phyloP scores from a whole-genome alignment of 306 rosid species.

The Arachis stenosperma region DNA sequence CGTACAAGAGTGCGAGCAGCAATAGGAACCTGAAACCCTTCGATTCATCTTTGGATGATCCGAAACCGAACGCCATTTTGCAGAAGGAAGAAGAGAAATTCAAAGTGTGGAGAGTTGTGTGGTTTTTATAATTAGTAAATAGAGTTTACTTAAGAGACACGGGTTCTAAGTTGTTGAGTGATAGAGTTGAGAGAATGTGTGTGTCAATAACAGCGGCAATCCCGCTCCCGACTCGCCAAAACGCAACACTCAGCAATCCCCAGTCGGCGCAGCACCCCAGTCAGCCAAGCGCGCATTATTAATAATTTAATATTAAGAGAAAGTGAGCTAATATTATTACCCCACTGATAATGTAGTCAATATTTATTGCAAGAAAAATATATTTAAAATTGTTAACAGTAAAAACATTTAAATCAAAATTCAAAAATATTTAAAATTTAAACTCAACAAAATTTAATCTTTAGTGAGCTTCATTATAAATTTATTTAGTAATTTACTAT shows the following conservation, averaged over 20 bases:
- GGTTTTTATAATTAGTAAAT: neutral
- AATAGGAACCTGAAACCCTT: conserved; percentile 66
- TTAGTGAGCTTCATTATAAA: too few species aligned
- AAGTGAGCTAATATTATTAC: too few species aligned
- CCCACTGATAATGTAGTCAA: too few species aligned
- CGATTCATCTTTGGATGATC: conserved; percentile 55
- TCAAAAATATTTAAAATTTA: too few species aligned
- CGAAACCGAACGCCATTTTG: conserved; percentile 61
- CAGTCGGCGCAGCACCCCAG: too few species aligned
- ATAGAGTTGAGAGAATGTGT: neutral
- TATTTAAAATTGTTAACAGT: too few species aligned
- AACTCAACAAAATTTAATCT: too few species aligned
- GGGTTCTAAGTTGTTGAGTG: neutral
- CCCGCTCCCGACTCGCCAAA: neutral
- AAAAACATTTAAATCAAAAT: too few species aligned
- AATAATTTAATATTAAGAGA: too few species aligned
- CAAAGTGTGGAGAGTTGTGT: neutral
- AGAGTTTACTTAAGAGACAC: neutral
- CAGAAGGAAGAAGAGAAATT: neutral
- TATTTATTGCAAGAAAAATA: too few species aligned
- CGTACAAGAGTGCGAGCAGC: conserved; percentile 57
- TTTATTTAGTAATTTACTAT: too few species aligned
- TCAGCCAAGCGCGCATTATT: too few species aligned
- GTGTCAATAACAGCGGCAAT: neutral
- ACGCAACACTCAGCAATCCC: neutral